Evolutionary conservation across 129 eudicot genomes (phyloP).

Genomic region (Tagetes erecta): DNA sequence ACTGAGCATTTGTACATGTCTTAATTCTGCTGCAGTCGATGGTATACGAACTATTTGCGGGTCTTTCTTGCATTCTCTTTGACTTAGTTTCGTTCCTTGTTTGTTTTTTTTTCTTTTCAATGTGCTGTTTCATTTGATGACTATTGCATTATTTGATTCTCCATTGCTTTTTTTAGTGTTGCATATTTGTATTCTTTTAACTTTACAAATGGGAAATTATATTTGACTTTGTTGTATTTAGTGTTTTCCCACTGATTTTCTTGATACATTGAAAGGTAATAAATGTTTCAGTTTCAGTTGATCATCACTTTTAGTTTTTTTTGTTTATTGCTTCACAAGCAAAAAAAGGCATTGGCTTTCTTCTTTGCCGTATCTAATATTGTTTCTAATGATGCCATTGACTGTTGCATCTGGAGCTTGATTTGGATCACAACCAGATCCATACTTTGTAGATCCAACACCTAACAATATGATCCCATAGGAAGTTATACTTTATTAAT

Average conservation of each 20-base stretch:
- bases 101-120: background rate
- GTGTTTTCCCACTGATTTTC: slow-evolving; percentile 14
- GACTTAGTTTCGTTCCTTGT: slow-evolving; percentile 9
- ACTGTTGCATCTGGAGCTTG: background rate
- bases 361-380: background rate
- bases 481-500: no score
- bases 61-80: slow-evolving; percentile 26
- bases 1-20: slow-evolving; percentile 43
- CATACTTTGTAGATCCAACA: background rate
- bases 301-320: background rate
- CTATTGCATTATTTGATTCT: slow-evolving; percentile 19
- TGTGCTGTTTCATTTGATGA: slow-evolving; percentile 25
- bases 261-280: slow-evolving; percentile 21
- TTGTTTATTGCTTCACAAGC: background rate
- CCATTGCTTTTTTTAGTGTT: slow-evolving; percentile 21
- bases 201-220: slow-evolving; percentile 21
- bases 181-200: slow-evolving; percentile 31
- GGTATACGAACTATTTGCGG: slow-evolving; percentile 25
- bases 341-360: background rate
- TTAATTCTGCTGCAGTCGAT: slow-evolving; percentile 39
- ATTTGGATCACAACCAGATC: background rate
- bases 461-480: background rate
- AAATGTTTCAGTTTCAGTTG: slow-evolving; percentile 24
- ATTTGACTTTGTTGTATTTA: slow-evolving; percentile 21
- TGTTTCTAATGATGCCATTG: background rate